A percentile compares a stretch with the other conserved stretches of the same genome.
Conservation (phyloP, 768 basidiomycete genomes). For the Vishniacozyma victoriae region DNA sequence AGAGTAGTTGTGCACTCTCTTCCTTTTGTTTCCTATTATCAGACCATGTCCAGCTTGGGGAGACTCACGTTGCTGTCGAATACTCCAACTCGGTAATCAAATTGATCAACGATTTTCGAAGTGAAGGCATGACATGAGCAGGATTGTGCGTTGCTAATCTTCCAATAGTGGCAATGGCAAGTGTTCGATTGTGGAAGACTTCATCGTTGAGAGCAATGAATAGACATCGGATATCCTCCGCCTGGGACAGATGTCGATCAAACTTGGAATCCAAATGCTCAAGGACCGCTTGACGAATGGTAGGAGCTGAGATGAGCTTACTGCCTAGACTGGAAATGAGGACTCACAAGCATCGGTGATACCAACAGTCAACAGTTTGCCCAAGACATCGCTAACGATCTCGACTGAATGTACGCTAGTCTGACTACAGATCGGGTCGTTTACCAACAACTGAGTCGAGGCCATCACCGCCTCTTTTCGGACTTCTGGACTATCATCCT, state of each 20-base stretch:
- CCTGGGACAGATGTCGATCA: constrained; percentile 93
- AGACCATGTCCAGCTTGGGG: neutral
- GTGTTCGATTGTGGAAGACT: constrained; percentile 83
- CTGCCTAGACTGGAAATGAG: too few species aligned
- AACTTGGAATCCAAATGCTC: constrained; percentile 84
- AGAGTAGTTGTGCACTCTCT: constrained; percentile 85
- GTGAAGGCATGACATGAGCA: constrained; percentile 95
- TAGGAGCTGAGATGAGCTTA: constrained; percentile 54
- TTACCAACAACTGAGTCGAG: constrained; percentile 83
- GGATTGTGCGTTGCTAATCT: constrained; percentile 92
- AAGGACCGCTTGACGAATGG: constrained; percentile 79
- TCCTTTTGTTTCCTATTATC: constrained; percentile 53
- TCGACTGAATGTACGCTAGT: constrained; percentile 93
- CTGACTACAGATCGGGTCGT: constrained; percentile 93
- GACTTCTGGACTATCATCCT: constrained; percentile 83
- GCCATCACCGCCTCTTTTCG: constrained; percentile 83
- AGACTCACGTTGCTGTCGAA: constrained; percentile 72
- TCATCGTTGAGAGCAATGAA: constrained; percentile 98
- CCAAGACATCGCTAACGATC: constrained; percentile 94
- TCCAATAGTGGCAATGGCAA: constrained; percentile 86
- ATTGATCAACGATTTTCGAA: constrained; percentile 91
- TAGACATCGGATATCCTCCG: constrained; percentile 93
- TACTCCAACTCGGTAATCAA: constrained; percentile 95
- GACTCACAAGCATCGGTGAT: constrained; percentile 86
- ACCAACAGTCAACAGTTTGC: constrained; percentile 88